phyloP scores from a whole-genome alignment of 179 eudicot species.

The Spergularia azorica region DNA sequence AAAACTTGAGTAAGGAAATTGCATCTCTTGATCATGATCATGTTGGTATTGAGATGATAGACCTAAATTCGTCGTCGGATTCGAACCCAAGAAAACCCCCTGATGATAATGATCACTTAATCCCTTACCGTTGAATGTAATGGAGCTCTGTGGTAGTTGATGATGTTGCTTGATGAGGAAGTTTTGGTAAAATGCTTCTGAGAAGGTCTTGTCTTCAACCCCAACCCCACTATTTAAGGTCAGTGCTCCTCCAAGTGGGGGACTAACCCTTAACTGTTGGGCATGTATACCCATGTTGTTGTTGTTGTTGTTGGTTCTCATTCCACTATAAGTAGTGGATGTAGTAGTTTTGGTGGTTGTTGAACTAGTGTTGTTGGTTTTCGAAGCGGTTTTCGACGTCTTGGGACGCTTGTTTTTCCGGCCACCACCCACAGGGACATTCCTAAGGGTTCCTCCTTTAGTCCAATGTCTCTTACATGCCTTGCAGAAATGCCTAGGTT shows the following conservation, averaged over 20 bases:
- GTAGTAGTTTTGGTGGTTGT: slow-evolving; percentile 13
- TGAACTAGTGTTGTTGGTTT: slow-evolving; percentile 15
- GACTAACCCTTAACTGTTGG: slow-evolving; percentile 19
- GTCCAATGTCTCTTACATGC: slow-evolving; percentile 97
- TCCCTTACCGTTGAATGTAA: slow-evolving; percentile 26
- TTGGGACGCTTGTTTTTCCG: slow-evolving; percentile 76
- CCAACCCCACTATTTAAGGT: neutral
- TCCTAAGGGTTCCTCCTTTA: slow-evolving; percentile 87
- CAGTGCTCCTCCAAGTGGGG: slow-evolving; percentile 17
- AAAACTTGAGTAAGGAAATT: slow-evolving; percentile 47
- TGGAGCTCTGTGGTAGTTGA: slow-evolving; percentile 12
- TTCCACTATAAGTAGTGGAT: slow-evolving; percentile 1
- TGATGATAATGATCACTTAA: slow-evolving; percentile 35
- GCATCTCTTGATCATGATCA: slow-evolving; percentile 37
- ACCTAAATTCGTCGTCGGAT: neutral
- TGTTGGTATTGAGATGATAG: slow-evolving; percentile 15
- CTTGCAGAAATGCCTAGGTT: slow-evolving; percentile 83
- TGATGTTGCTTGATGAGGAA: slow-evolving; percentile 25
- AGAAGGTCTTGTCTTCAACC: slow-evolving; percentile 29
- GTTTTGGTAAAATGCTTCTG: slow-evolving; percentile 33
- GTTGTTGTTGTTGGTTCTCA: slow-evolving; percentile 14
- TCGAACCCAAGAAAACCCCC: slow-evolving; percentile 33
- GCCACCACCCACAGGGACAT: slow-evolving; percentile 86
- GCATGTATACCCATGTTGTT: slow-evolving; percentile 1
- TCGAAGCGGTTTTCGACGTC: slow-evolving; percentile 20